phyloP scores from a whole-genome alignment of 2,329 filamentous ascomycete genomes.

The Coniochaeta sp. region DNA sequence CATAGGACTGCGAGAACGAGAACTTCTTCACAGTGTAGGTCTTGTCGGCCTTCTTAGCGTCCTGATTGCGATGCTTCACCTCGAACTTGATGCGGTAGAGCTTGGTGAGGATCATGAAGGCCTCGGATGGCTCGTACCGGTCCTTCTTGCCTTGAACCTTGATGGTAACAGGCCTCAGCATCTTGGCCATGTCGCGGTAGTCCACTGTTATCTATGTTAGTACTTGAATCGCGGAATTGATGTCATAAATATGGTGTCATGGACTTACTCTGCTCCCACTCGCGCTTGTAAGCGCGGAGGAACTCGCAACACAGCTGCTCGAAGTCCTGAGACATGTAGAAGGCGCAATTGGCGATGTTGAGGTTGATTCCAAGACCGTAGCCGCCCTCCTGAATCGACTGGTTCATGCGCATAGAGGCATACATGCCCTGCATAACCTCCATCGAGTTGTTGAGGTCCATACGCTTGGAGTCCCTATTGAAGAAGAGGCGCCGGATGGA shows the following conservation, averaged over 20 bases:
- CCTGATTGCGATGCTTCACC: slow-evolving; percentile 45
- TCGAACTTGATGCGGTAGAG: slow-evolving; percentile 49
- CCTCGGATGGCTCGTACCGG: slow-evolving; percentile 32
- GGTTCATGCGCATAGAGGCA: slow-evolving; percentile 69
- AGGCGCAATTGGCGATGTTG: slow-evolving; percentile 86
- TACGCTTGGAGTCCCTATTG: slow-evolving; percentile 38
- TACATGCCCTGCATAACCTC: slow-evolving; percentile 88
- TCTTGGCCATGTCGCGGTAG: slow-evolving; percentile 19
- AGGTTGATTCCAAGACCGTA: slow-evolving; percentile 74
- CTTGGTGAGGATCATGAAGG: slow-evolving; percentile 47
- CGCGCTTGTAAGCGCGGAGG: slow-evolving; percentile 15
- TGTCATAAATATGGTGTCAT: no score
- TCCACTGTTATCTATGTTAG: slow-evolving; percentile 1
- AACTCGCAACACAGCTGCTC: slow-evolving; percentile 27
- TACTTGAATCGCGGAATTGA: not conserved
- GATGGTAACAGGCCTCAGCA: slow-evolving; percentile 25
- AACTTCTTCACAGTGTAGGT: slow-evolving; percentile 47
- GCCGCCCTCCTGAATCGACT: slow-evolving; percentile 35
- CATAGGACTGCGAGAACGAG: slow-evolving; percentile 36
- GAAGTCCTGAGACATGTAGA: slow-evolving; percentile 55
- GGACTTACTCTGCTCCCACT: slow-evolving; percentile 18
- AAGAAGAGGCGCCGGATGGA: slow-evolving; percentile 83
- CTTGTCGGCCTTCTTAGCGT: slow-evolving; percentile 32
- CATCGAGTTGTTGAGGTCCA: slow-evolving; percentile 46
- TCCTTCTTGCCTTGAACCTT: slow-evolving; percentile 13